Conservation (phyloP, 768 basidiomycete genomes). For the Lepiota brunneoincarnata region DNA sequence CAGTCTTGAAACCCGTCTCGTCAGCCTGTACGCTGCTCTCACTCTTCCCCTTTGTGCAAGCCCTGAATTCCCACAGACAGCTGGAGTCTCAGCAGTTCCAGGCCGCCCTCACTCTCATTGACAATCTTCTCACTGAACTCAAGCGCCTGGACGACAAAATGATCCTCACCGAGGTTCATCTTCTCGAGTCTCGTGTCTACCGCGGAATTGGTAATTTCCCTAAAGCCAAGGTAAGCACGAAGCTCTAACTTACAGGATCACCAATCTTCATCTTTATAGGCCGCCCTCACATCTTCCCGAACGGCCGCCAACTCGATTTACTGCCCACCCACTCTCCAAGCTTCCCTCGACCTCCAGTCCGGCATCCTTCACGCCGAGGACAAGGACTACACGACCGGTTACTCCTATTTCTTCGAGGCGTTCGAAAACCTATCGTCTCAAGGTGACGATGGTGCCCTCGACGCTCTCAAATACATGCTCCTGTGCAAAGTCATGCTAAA, state of each 20-base stretch:
- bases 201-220: slow-evolving; percentile 85
- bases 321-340: slow-evolving; percentile 52
- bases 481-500: slow-evolving; percentile 98
- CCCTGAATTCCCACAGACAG: slow-evolving; percentile 40
- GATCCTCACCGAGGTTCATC: slow-evolving; percentile 94
- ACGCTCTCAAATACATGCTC: slow-evolving; percentile 96
- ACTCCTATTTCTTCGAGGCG: slow-evolving; percentile 96
- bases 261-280: slow-evolving; percentile 36
- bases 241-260: background rate
- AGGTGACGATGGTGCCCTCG: slow-evolving; percentile 76
- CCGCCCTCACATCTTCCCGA: slow-evolving; percentile 84
- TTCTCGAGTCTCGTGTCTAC: slow-evolving; percentile 90
- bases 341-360: slow-evolving; percentile 49
- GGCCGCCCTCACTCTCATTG: slow-evolving; percentile 78
- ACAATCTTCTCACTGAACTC: slow-evolving; percentile 85
- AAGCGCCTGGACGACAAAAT: slow-evolving; percentile 95
- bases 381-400: slow-evolving; percentile 95
- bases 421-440: slow-evolving; percentile 86
- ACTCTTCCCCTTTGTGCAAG: background rate
- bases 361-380: slow-evolving; percentile 93
- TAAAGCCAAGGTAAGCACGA: slow-evolving; percentile 77
- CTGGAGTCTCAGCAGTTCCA: slow-evolving; percentile 77
- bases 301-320: slow-evolving; percentile 97
- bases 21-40: slow-evolving; percentile 50
- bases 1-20: slow-evolving; percentile 85